phyloP scores from a whole-genome alignment of 768 basidiomycete genomes.

The Tylopilus sp. region DNA sequence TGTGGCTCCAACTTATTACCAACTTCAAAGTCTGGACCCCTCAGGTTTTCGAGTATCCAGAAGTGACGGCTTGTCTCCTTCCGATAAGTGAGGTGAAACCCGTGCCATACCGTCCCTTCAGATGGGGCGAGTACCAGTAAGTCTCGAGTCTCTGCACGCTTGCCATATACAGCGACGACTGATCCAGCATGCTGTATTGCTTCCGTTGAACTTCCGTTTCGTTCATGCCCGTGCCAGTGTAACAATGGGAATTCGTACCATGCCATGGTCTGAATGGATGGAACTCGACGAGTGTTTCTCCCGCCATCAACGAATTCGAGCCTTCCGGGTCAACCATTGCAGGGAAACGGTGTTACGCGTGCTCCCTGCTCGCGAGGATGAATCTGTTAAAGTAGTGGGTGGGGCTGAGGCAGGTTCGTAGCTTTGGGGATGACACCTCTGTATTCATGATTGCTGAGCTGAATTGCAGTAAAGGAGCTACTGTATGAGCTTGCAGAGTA shows the following conservation, averaged over 20 bases:
- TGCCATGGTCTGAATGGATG: slow-evolving; percentile 76
- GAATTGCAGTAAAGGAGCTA: slow-evolving; percentile 53
- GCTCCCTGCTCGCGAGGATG: slow-evolving; percentile 42
- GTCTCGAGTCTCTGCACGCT: slow-evolving; percentile 23
- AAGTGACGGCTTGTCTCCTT: slow-evolving; percentile 39
- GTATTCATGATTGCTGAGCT: not conserved
- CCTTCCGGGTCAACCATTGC: slow-evolving; percentile 49
- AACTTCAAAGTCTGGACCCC: slow-evolving; percentile 50
- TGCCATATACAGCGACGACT: not conserved
- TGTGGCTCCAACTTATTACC: not conserved
- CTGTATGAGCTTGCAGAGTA: slow-evolving; percentile 70
- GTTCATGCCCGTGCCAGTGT: slow-evolving; percentile 39
- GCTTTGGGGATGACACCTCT: not conserved
- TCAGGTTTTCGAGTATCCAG: slow-evolving; percentile 50
- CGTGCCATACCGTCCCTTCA: slow-evolving; percentile 68
- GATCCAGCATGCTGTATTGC: not conserved
- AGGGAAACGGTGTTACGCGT: slow-evolving; percentile 49
- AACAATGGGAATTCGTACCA: slow-evolving; percentile 69
- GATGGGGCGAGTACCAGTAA: slow-evolving; percentile 65
- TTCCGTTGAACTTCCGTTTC: not conserved
- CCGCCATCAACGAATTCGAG: slow-evolving; percentile 54
- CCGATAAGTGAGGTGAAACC: slow-evolving; percentile 48
- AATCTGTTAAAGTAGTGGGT: slow-evolving; percentile 33
- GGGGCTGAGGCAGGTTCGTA: slow-evolving; percentile 31
- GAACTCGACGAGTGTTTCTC: slow-evolving; percentile 65